Evolutionary conservation across 1,284 basidiomycete species (phyloP).

Genomic region (Meripilus lineatus): DNA sequence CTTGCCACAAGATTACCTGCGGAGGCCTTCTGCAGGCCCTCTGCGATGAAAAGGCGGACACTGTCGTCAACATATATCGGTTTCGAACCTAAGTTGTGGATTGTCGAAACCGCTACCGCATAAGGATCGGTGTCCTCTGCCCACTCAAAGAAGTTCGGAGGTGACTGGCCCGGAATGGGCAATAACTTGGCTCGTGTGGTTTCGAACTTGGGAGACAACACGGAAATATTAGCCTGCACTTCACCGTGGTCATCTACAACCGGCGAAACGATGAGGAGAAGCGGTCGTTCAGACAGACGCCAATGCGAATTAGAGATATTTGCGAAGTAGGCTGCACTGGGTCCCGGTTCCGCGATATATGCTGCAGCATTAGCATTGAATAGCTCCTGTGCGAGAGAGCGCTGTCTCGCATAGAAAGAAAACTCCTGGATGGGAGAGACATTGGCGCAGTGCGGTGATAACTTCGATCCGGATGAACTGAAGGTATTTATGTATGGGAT

Average conservation of each 20-base stretch:
- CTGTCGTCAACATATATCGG: slow-evolving; percentile 60
- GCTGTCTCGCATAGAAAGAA: slow-evolving; percentile 52
- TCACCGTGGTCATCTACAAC: slow-evolving; percentile 22
- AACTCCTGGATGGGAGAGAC: slow-evolving; percentile 40
- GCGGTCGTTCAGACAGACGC: slow-evolving; percentile 73
- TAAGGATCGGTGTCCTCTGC: slow-evolving; percentile 73
- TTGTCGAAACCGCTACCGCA: slow-evolving; percentile 40
- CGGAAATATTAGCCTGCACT: slow-evolving; percentile 40
- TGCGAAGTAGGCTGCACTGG: slow-evolving; percentile 65
- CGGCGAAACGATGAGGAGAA: slow-evolving; percentile 65
- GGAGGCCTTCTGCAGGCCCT: slow-evolving; percentile 49
- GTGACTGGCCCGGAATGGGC: slow-evolving; percentile 40
- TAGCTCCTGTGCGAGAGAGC: slow-evolving; percentile 45
- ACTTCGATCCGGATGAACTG: too few species aligned
- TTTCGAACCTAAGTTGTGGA: slow-evolving; percentile 30
- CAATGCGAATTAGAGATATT: slow-evolving; percentile 64
- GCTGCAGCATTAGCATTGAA: slow-evolving; percentile 47
- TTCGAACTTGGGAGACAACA: slow-evolving; percentile 80
- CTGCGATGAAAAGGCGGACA: slow-evolving; percentile 56
- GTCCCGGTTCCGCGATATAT: slow-evolving; percentile 74
- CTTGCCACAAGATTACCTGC: slow-evolving; percentile 34
- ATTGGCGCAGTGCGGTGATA: slow-evolving; percentile 43
- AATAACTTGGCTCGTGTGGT: slow-evolving; percentile 61
- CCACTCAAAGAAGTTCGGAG: slow-evolving; percentile 63
- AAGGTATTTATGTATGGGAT: neutral